Base-by-base conservation (phyloP, 1,284 basidiomycete species). In the Hymenochaete sp. region DNA sequence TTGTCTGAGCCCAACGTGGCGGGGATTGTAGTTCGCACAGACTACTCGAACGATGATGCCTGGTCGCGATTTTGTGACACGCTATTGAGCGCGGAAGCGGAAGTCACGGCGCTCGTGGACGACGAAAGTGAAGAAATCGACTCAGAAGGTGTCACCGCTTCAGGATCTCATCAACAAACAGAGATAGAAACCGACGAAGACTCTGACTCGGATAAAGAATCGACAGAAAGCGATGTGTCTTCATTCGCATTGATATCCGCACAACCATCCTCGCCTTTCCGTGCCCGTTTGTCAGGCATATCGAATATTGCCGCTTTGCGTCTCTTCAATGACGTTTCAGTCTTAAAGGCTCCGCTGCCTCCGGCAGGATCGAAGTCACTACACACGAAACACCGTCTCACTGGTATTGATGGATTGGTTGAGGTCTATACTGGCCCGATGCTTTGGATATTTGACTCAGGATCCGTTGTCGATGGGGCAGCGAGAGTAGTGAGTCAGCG, bases 371-470 rank as follows among this genome's bases (percentile, higher is more conserved):
- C 62, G 18, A 65, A 42, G 71, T 67, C 32, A 73, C 45, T 28
- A 36, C 60, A 62, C 25, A 67, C 72, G 19, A 66, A 65, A 14
- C 73, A 80, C 57, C 67, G 73, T 31, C 67, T 87, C n/a, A 68
- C 80, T 33, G 79, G 81, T 55, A 62, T 66, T 39, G 65, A 67
- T 35, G 77, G 79, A 3, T 76, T 74, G 69, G 82, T 86, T 58
- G 85, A 87, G 58, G 67, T 77, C n/a, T 88, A 88, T 57, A 54
- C 55, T 2, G 83, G 85, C 4, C 72, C 74, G 55, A 71, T 67
- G 21, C 52, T 87, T 13, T 88, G 85, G 84, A 70, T 88, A 38
- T 88, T 85, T 57, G 84, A 87, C 54, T 55, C 66, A 6, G 64
- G 62, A 52, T 84, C 81, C 16, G 82, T 83, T 56, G 51, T 40